Evolutionary conservation across 345 rosid species (phyloP), one percentile per base, ranked within the genome.

Genomic region (Eucalyptus paniculata): DNA sequence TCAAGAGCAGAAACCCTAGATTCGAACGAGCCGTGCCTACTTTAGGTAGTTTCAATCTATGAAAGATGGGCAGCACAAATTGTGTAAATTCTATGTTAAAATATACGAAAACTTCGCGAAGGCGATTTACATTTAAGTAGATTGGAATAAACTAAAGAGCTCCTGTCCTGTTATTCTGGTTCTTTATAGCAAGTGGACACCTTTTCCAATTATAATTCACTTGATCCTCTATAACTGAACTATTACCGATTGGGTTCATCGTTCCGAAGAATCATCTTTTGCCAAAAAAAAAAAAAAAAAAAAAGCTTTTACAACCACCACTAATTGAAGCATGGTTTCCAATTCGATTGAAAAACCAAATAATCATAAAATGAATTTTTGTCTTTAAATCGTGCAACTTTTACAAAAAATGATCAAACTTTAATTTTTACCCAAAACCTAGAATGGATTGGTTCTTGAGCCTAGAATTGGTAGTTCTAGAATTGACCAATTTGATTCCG

Each of bases 371-470:
- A 6, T 37, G 28, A 56, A 24, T 23, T 21, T 0, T 21, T 3
- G 24, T 40, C 12, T 37, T 11, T 3, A 12, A 77, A 40, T 40
- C 1, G 1, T 21, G 83, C 47, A 77, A 10, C 26, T 77, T 21
- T 21, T 77, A 6, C 30, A 56, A 0, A 0, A 0, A 56, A 24
- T 56, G 62, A 56, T 10, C 4, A 23, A 56, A 56, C 10, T 40
- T 77, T 40, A 6, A 21, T 37, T 11, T 21, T 21, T 2, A 1
- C 45, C 45, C 47, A 77, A 77, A 21, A 37, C 21, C 21, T 17
- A 17, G 77, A 65, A 32, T 69, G 37, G 24, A 12, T 6, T 5
- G 13, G 7, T 34, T 32, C 4, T 56, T 26, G 30, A 56, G 14
- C 13, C 62, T 56, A 56, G 6, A 56, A 10, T 24, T 56, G 13